Percentiles rank a stretch among this genome's conserved stretches.
Evolutionary conservation across 2,329 filamentous ascomycete species (phyloP).

Genomic region (Chaetoscypha palmicola): DNA sequence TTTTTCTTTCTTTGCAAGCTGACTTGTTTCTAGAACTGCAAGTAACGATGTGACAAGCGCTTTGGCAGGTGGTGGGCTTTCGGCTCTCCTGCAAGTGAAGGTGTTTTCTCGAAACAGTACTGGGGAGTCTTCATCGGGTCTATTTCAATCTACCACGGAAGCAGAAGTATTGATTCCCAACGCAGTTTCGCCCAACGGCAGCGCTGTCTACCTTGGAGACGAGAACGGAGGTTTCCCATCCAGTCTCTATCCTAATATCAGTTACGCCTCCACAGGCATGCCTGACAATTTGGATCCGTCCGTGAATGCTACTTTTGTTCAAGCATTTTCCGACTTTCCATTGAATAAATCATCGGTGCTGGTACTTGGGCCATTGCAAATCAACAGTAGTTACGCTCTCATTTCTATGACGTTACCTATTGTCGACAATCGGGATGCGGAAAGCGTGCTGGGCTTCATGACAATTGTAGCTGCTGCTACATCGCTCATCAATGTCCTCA

Average conservation of each 20-base stretch:
- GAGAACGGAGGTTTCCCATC: constrained; percentile 60
- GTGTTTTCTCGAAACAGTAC: constrained; percentile 64
- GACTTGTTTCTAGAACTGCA: constrained; percentile 35
- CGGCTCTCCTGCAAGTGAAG: constrained; percentile 60
- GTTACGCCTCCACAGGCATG: constrained; percentile 39
- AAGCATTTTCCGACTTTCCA: constrained; percentile 28
- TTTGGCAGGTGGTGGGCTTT: constrained; percentile 47
- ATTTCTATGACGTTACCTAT: constrained; percentile 78
- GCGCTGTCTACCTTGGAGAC: constrained; percentile 48
- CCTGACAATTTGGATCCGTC: constrained; percentile 25
- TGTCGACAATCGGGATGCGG: constrained; percentile 53
- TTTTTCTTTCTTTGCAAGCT: background rate
- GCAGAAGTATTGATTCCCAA: constrained; percentile 55
- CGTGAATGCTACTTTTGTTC: constrained; percentile 17
- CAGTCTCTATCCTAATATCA: constrained; percentile 71
- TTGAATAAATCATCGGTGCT: constrained; percentile 48
- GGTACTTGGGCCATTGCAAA: constrained; percentile 66
- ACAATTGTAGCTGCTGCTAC: constrained; percentile 67
- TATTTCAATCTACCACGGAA: constrained; percentile 58
- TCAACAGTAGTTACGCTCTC: constrained; percentile 62
- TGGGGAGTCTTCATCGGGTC: constrained; percentile 41
- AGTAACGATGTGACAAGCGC: constrained; percentile 63
- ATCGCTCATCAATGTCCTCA: constrained; percentile 54
- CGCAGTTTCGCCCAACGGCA: constrained; percentile 45
- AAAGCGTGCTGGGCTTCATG: constrained; percentile 72